Percentiles rank a stretch among this genome's conserved stretches.
These are phyloP conservation scores for Aspergillus glaucus DNA, from an alignment of 2,329 filamentous ascomycete species.

Conservation along the genomic window DNA sequence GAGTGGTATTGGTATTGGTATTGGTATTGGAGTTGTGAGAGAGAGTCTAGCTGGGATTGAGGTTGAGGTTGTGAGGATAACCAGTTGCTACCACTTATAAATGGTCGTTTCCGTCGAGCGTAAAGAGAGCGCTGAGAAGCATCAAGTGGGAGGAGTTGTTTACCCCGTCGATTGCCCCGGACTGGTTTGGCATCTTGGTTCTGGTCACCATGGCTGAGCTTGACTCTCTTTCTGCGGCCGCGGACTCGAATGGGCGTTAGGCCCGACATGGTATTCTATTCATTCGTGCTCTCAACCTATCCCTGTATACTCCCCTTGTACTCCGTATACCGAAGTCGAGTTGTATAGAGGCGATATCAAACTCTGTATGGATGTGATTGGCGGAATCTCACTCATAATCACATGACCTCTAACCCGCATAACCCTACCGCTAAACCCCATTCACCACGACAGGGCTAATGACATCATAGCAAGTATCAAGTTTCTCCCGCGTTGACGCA, in stretches of 20 bases:
- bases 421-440: background rate
- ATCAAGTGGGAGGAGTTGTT: constrained; percentile 4
- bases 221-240: constrained; percentile 17
- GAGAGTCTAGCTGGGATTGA: too few relatives aligned
- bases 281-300: background rate
- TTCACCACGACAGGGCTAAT: background rate
- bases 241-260: constrained; percentile 28
- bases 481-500: background rate
- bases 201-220: constrained; percentile 1
- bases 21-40: too few relatives aligned
- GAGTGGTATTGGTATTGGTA: background rate
- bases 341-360: background rate
- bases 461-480: background rate
- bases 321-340: background rate
- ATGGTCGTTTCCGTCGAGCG: too few relatives aligned
- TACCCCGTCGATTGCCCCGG: constrained; percentile 12
- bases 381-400: background rate
- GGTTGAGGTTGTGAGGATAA: too few relatives aligned
- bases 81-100: too few relatives aligned
- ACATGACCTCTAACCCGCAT: background rate
- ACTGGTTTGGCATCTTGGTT: constrained; percentile 8
- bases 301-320: background rate
- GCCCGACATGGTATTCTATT: background rate
- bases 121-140: background rate
- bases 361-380: too few relatives aligned